phyloP scores from a whole-genome alignment of 108 stramenopile species.

The Mediolabrus comicus region DNA sequence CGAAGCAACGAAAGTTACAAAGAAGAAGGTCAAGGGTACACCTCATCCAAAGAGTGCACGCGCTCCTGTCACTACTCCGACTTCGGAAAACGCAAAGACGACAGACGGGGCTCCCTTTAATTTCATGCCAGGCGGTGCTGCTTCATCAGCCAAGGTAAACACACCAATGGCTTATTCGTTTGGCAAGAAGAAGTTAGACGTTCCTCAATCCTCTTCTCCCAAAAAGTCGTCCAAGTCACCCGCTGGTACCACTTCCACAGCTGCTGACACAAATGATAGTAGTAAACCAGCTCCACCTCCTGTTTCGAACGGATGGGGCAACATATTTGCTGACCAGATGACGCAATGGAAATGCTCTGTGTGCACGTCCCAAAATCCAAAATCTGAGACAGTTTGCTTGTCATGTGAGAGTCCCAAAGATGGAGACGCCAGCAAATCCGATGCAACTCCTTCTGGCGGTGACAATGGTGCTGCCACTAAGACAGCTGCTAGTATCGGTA shows the following conservation, averaged over 20 bases:
- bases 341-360: conserved; percentile 58
- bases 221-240: not conserved
- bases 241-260: not conserved
- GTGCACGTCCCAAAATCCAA: conserved; percentile 35
- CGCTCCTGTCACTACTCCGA: not conserved
- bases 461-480: not conserved
- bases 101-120: conserved; percentile 16
- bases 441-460: not conserved
- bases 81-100: not conserved
- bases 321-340: conserved; percentile 35
- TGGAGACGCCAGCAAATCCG: not conserved
- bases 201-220: conserved; percentile 1
- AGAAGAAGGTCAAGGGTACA: not conserved
- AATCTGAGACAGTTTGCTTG: conserved; percentile 14
- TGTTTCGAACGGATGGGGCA: conserved; percentile 33
- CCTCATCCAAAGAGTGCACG: not conserved
- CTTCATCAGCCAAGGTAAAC: conserved; percentile 9
- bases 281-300: conserved; percentile 5
- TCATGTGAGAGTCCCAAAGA: conserved; percentile 42
- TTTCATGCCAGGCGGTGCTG: conserved; percentile 39
- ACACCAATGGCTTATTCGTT: conserved; percentile 27
- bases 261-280: not conserved
- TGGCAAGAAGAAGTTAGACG: not conserved
- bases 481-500: conserved; percentile 9
- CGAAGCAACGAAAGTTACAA: not conserved